A percentile compares a stretch with the other conserved stretches of the same genome.
phyloP scores from a whole-genome alignment of 805 yeast species.

The Candida tammaniensis region DNA sequence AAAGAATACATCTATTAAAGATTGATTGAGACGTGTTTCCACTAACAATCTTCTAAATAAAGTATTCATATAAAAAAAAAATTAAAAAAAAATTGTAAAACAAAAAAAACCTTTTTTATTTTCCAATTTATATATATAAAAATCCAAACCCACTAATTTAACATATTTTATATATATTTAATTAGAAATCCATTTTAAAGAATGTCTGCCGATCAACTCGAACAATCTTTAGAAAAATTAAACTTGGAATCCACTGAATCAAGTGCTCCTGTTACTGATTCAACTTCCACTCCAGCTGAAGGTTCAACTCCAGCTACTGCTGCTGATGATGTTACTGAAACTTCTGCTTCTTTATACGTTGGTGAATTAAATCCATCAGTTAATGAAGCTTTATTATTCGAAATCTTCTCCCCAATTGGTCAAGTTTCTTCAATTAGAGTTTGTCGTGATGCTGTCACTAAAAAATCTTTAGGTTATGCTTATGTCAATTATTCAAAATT shows the following conservation, averaged over 20 bases:
- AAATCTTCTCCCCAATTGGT: conserved; percentile 91
- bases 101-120: conserved; percentile 1
- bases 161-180: neutral
- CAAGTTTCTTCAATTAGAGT: conserved; percentile 96
- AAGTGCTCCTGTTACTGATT: conserved; percentile 24
- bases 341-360: conserved; percentile 87
- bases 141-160: conserved; percentile 2
- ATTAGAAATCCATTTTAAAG: conserved; percentile 12
- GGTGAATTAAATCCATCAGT: conserved; percentile 94
- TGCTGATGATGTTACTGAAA: conserved; percentile 46
- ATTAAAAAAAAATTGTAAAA: conserved; percentile 4
- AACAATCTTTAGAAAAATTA: conserved; percentile 48
- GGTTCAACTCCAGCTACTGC: conserved; percentile 29
- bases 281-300: conserved; percentile 13
- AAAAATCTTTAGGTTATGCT: conserved; percentile 96
- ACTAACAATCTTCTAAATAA: too few species aligned
- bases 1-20: neutral
- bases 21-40: neutral
- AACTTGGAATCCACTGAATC: conserved; percentile 35
- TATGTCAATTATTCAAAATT: conserved; percentile 92
- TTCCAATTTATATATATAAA: conserved; percentile 4
- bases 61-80: conserved; percentile 1
- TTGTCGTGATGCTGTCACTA: conserved; percentile 97
- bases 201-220: conserved; percentile 38
- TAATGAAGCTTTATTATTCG: conserved; percentile 91